Base-by-base conservation (phyloP, 164 flowering plant genomes). In the Liquidambar formosana region DNA sequence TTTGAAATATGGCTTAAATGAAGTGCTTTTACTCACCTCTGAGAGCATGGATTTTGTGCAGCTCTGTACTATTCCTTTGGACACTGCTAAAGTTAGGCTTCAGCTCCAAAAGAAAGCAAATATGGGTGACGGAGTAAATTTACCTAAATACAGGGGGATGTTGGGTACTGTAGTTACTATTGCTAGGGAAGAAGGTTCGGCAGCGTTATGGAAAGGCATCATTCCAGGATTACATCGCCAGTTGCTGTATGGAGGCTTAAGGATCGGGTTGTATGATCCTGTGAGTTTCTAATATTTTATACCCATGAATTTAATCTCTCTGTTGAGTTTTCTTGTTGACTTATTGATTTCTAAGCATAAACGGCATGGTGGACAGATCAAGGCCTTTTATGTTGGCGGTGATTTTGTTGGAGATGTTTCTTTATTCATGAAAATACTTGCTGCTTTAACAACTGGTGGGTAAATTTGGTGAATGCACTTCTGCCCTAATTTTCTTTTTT, bases 191-290 rank as follows among this genome's bases (percentile, higher is more conserved):
- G 99, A 95, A 83, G 99, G 99, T 68, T 27, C 86, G 19, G 10
- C 80, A 22, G 86, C 97, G 0, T 88, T 95, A 41, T 95, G 99
- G 98, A 93, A 93, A 73, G 99, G 99, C 61, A 82, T 95, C 52
- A 74, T 91, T 48, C 97, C 98, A 0, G 99, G 99, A 26, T 68
- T 95, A 51, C 99, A 95, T 77, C 94, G 99, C 26, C 99, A 95
- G 61, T 95, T 82, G 62, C 56, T 93, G 18, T 90, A 78, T 81
- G 99, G 99, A 67, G 98, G 99, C 52, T 79, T 95, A 71, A 82
- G 99, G 75, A 88, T 95, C 60, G 97, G 98, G 15, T 75, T 95
- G 67, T 95, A 95, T 76, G 98, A 86, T 56, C 94, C 96, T 51
- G 97, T 95, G 74, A 71, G 93, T 84, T 57, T 77, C 64, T 9